phyloP scores from a whole-genome alignment of 306 rosid genomes.

The Sophora flavescens region DNA sequence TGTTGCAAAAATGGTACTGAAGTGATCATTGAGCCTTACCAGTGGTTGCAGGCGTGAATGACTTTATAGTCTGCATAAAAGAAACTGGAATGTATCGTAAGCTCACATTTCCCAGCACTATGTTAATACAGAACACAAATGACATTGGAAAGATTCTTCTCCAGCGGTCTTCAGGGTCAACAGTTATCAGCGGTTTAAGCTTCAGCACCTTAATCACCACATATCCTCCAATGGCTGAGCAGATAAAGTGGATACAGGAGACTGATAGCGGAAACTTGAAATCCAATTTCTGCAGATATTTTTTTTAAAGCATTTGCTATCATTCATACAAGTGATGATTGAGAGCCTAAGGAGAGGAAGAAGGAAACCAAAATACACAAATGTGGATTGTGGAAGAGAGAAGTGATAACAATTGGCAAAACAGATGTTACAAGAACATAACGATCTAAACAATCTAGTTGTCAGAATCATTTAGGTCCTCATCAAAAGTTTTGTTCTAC shows the following conservation, averaged over 20 bases:
- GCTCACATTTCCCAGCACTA: constrained; percentile 96
- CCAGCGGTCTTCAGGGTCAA: constrained; percentile 94
- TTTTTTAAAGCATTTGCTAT: background rate
- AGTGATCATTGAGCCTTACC: constrained; percentile 58
- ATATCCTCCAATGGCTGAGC: constrained; percentile 92
- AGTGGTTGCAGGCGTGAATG: constrained; percentile 98
- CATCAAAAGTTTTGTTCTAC: background rate
- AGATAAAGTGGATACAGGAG: constrained; percentile 90
- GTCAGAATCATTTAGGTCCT: constrained; percentile 23
- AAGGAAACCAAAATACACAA: constrained; percentile 26
- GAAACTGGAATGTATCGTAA: constrained; percentile 96
- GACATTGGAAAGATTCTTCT: constrained; percentile 98
- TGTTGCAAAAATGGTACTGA: constrained; percentile 14
- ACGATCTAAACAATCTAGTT: constrained; percentile 20
- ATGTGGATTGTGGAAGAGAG: constrained; percentile 11
- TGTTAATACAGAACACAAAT: constrained; percentile 95
- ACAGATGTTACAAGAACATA: constrained; percentile 7
- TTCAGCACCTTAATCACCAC: constrained; percentile 80
- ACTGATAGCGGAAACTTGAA: constrained; percentile 95
- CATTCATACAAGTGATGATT: constrained; percentile 24
- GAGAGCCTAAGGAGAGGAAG: background rate
- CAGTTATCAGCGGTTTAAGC: constrained; percentile 85
- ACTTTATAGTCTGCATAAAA: constrained; percentile 98
- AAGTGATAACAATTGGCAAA: constrained; percentile 29
- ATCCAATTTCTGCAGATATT: constrained; percentile 86